These are phyloP conservation scores for Chlorella variabilis DNA, from an alignment of 163 green algal species.

Conservation along the genomic window DNA sequence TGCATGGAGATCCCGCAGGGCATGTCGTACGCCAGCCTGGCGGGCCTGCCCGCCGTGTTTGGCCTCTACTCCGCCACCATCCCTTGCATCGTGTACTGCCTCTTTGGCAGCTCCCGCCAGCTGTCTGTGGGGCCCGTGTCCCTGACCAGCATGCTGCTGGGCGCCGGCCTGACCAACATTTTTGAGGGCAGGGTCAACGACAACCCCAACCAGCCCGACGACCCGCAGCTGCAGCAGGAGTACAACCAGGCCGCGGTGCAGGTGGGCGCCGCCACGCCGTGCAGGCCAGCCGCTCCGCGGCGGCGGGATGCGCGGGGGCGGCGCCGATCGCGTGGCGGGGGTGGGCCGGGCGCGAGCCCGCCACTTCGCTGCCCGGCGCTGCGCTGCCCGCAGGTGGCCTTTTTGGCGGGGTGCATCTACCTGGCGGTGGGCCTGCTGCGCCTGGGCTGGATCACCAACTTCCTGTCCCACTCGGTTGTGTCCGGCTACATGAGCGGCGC, in stretches of 20 bases:
- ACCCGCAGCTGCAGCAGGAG: conserved; percentile 44
- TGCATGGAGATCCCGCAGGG: conserved; percentile 60
- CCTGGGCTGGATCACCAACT: conserved; percentile 88
- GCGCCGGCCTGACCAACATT: conserved; percentile 56
- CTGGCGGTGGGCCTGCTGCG: conserved; percentile 70
- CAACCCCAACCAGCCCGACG: conserved; percentile 51
- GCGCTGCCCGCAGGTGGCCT: conserved; percentile 78
- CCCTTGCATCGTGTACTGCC: conserved; percentile 75
- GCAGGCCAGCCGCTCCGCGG: no score
- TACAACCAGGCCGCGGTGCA: conserved; percentile 64
- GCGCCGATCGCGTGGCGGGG: no score
- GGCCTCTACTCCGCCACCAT: conserved; percentile 77
- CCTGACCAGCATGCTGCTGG: conserved; percentile 81
- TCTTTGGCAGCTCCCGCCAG: conserved; percentile 77
- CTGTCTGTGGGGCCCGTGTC: conserved; percentile 89
- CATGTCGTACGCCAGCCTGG: conserved; percentile 55
- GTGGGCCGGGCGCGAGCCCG: no score
- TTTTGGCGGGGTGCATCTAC: conserved; percentile 75
- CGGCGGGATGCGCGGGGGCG: no score
- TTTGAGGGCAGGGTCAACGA: conserved; percentile 34
- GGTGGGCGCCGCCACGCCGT: conserved; percentile 20
- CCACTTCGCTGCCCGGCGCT: background rate
- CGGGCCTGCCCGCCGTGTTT: conserved; percentile 52
- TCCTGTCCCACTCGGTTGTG: conserved; percentile 86
- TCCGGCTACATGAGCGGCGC: conserved; percentile 87